Evolutionary conservation across 106 monocot genomes (phyloP).

Genomic region (Phalaenopsis aphrodite): DNA sequence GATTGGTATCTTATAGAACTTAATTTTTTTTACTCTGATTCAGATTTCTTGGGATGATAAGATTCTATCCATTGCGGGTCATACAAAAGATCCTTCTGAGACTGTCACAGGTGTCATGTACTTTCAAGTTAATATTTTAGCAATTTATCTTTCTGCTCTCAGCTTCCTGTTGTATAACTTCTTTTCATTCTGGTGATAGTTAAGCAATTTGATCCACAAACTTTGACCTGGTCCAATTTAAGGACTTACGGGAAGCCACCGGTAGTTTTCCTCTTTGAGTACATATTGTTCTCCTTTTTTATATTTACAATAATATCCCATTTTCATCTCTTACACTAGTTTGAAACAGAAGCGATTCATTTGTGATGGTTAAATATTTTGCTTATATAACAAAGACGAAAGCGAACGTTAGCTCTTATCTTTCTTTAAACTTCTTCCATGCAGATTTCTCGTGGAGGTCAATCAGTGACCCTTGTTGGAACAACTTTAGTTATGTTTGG

Average conservation of each 20-base stretch:
- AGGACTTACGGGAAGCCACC: slow-evolving; percentile 95
- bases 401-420: neutral
- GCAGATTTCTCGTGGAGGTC: slow-evolving; percentile 93
- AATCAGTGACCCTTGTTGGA: slow-evolving; percentile 88
- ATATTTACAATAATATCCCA: neutral
- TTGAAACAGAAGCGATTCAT: neutral
- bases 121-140: neutral
- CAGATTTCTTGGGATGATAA: slow-evolving; percentile 87
- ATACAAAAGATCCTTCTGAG: slow-evolving; percentile 95
- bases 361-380: neutral
- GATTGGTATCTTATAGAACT: neutral
- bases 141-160: neutral
- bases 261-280: slow-evolving; percentile 31
- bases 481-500: slow-evolving; percentile 91
- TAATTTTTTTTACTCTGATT: slow-evolving; percentile 2
- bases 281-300: neutral
- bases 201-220: slow-evolving; percentile 92
- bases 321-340: neutral
- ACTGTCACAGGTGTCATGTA: slow-evolving; percentile 57
- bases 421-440: slow-evolving; percentile 2
- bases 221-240: slow-evolving; percentile 71
- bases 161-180: neutral
- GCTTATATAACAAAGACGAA: neutral
- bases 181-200: slow-evolving; percentile 36
- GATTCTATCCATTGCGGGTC: slow-evolving; percentile 86